Evolutionary conservation across 2,329 filamentous ascomycete species (phyloP).

Genomic region (Colletotrichum cuscutae): DNA sequence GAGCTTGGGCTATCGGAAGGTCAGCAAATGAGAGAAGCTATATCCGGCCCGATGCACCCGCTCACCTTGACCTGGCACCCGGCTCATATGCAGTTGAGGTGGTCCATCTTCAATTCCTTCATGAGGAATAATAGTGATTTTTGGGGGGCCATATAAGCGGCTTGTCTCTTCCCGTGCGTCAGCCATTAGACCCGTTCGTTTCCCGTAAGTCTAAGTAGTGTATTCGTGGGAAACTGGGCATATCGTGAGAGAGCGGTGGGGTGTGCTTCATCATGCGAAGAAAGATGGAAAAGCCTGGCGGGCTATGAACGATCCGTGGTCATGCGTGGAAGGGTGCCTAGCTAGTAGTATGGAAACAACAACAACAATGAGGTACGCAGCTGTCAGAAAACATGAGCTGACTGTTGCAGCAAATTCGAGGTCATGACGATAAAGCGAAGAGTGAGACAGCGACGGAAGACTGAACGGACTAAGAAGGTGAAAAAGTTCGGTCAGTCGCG

Average conservation of each 20-base stretch:
- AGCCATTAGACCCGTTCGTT: constrained; percentile 32
- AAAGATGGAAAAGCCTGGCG: neutral
- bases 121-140: constrained; percentile 33
- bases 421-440: constrained; percentile 15
- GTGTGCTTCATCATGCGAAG: constrained; percentile 31
- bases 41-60: neutral
- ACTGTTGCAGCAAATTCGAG: constrained; percentile 16
- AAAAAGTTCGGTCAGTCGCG: constrained; percentile 29
- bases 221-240: constrained; percentile 24
- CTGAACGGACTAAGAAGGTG: neutral
- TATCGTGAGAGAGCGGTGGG: constrained; percentile 29
- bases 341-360: neutral
- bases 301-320: neutral
- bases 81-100: constrained; percentile 30
- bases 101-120: constrained; percentile 29
- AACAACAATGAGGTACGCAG: neutral
- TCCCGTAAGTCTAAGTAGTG: constrained; percentile 28
- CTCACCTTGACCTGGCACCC: constrained; percentile 30
- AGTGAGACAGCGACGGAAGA: constrained; percentile 16
- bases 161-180: constrained; percentile 30
- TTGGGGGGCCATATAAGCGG: constrained; percentile 35
- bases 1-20: neutral
- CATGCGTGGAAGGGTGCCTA: constrained; percentile 6
- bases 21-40: neutral
- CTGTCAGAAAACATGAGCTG: constrained; percentile 18